Percentiles rank a stretch among this genome's conserved stretches.
These are phyloP conservation scores for Zoysia pacifica DNA, from an alignment of 176 grass and related monocot species.

Conservation along the genomic window DNA sequence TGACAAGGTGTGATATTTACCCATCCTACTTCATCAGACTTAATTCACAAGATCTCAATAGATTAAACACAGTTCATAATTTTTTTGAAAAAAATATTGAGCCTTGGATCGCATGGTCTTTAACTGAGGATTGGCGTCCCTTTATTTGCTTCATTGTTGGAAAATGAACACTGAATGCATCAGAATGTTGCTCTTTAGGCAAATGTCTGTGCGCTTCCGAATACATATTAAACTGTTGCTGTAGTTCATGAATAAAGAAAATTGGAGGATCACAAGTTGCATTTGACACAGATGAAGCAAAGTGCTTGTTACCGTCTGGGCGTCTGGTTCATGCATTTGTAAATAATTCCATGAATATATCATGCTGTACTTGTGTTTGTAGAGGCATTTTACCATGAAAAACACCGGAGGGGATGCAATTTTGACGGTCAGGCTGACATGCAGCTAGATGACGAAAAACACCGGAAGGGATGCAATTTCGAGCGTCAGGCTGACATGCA, in stretches of 20 bases:
- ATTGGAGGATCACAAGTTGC: background rate
- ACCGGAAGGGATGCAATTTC: background rate
- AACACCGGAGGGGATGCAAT: background rate
- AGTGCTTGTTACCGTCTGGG: background rate
- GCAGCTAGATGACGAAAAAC: background rate
- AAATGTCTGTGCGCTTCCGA: background rate
- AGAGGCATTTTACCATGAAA: background rate
- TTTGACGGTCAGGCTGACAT: background rate
- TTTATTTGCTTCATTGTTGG: background rate
- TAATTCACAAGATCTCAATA: background rate
- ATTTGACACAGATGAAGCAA: slow-evolving; percentile 2
- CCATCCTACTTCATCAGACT: background rate
- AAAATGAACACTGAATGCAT: background rate
- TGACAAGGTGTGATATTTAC: slow-evolving; percentile 38
- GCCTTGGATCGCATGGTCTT: background rate
- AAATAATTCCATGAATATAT: background rate
- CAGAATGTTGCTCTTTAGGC: background rate
- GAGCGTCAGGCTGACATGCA: background rate
- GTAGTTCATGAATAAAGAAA: background rate
- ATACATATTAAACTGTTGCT: background rate
- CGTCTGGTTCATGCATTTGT: background rate
- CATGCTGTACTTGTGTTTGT: background rate
- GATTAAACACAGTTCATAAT: background rate
- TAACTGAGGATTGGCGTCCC: background rate
- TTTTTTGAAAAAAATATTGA: background rate